Evolutionary conservation across 192 early-diverging fungal genomes (phyloP), one percentile per base, ranked within the genome.

Genomic region (Diversispora eburnea): DNA sequence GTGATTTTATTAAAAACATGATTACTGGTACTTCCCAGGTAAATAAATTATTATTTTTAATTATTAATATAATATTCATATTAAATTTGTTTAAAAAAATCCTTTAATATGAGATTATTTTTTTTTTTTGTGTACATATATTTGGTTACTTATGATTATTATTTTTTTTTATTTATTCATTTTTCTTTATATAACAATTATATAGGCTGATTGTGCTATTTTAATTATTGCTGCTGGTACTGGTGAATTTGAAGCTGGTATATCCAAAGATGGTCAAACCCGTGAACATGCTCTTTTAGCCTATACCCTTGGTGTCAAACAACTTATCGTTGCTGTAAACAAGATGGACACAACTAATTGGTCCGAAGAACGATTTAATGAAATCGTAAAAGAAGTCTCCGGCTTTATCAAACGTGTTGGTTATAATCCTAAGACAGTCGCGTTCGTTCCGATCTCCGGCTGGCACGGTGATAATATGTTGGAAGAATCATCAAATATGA

Each of bases 1-100:
- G 97, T 85, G 97, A 99, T 90, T 99, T 99, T 92, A 98, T 99
- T 89, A 97, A 97, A 88, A 98, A 98, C 93, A 98, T 96, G 96
- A 98, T 98, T 83, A 95, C 97, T 84, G 97, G 97, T 88, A 94
- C 97, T 79, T 94, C 94, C 77, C 95, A 95, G 89, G 83, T 84
- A 62, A 20, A 61, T 8, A 33, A 10, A 41, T 9, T 41, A 62
- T 17, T 62, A 5, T 17, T 43, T 17, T 42, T 8, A 42, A n/a
- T 41, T 12, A 17, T 48, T 17, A 65, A 1, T 10, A 5, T 43
- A 25, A 42, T n/a, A n/a, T n/a, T n/a, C n/a, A n/a, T n/a, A n/a
- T 33, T 33, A 33, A 33, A 1, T 33, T 33, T 33, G 25, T 33
- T 33, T 33, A 33, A 33, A 33, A 33, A 33, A 58, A 17, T 4